A percentile compares a stretch with the other conserved stretches of the same genome.
Evolutionary conservation across 495 filamentous ascomycete genomes (phyloP).

Genomic region (Penicillium mononematosum): DNA sequence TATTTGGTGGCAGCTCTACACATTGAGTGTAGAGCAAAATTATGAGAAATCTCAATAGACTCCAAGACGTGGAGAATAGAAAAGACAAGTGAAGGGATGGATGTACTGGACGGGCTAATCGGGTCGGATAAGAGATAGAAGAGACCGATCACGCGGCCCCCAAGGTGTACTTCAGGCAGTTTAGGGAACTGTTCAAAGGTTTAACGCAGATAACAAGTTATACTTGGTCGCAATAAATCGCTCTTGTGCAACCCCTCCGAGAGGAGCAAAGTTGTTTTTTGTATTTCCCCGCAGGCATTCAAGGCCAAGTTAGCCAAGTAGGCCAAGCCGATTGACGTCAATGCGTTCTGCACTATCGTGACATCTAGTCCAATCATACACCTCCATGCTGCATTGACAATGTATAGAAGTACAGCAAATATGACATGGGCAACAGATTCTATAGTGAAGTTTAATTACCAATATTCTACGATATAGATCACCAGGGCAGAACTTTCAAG

Average conservation of each 20-base stretch:
- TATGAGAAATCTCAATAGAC: neutral
- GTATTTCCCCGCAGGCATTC: constrained; percentile 6
- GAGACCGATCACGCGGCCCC: constrained; percentile 1
- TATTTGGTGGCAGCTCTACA: constrained; percentile 9
- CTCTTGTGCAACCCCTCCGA: neutral
- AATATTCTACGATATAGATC: no score
- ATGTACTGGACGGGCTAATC: neutral
- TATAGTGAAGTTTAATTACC: no score
- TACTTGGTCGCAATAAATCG: neutral
- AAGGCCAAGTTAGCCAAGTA: neutral
- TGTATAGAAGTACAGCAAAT: no score
- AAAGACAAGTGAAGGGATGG: neutral
- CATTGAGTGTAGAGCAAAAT: neutral
- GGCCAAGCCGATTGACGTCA: constrained; percentile 1
- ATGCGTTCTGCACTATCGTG: constrained; percentile 2
- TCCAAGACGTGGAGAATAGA: no score
- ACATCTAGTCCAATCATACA: neutral
- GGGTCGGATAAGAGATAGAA: neutral
- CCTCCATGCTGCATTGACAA: no score
- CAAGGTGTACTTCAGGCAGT: no score
- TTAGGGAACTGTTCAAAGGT: neutral
- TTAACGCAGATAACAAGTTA: neutral
- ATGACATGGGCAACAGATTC: no score
- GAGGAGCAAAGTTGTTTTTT: neutral
- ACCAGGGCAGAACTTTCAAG: neutral